Percentiles rank a stretch among this genome's conserved stretches.
phyloP scores from a whole-genome alignment of 306 rosid genomes.

The Inga leiocalycina region DNA sequence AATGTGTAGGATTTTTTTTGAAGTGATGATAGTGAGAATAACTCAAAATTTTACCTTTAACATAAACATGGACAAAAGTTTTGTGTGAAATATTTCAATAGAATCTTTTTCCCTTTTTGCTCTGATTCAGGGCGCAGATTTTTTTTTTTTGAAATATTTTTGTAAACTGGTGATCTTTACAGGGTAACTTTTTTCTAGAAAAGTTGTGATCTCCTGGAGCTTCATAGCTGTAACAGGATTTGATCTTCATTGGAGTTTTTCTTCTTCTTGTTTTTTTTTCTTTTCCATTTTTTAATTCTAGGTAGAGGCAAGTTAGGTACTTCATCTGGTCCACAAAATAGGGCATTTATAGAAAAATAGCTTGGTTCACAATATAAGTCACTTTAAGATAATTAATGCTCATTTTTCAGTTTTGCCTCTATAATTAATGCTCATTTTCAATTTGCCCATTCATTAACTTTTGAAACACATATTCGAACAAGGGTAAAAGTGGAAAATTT shows the following conservation, averaged over 20 bases:
- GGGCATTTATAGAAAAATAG: too few relatives aligned
- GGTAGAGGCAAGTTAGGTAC: too few relatives aligned
- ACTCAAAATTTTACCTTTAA: neutral
- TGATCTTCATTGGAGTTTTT: neutral
- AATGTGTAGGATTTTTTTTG: conserved; percentile 14
- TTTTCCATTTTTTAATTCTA: neutral
- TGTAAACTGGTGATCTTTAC: neutral
- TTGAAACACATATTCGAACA: too few relatives aligned
- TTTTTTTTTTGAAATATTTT: conserved; percentile 1
- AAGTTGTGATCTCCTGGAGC: neutral
- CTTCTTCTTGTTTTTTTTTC: neutral
- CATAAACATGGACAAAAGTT: neutral
- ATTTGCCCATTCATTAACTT: too few relatives aligned
- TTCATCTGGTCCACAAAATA: too few relatives aligned
- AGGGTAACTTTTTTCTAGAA: neutral
- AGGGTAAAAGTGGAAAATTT: too few relatives aligned
- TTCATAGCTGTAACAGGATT: neutral
- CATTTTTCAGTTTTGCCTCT: too few relatives aligned
- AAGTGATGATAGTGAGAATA: conserved; percentile 8
- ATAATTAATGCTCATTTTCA: too few relatives aligned
- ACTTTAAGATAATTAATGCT: too few relatives aligned
- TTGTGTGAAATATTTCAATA: neutral
- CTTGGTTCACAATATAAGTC: too few relatives aligned
- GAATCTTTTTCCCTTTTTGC: neutral
- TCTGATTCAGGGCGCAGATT: neutral